A percentile compares a stretch with the other conserved stretches of the same genome.
Conservation (phyloP, 2,329 filamentous ascomycete genomes). For the Coniochaeta pulveracea region DNA sequence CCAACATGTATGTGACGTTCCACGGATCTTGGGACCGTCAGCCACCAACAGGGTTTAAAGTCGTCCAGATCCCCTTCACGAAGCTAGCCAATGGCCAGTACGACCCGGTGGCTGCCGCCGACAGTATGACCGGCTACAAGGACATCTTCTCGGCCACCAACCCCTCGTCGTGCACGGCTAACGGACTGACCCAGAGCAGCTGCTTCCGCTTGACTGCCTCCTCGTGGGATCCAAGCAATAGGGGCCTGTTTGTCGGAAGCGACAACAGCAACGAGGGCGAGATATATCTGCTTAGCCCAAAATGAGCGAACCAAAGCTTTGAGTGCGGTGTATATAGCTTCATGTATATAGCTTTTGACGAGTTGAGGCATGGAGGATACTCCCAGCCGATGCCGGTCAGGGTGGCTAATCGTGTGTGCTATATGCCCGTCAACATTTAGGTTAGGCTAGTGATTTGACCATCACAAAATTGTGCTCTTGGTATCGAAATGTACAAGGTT, state of each 20-base stretch:
- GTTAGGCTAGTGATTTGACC: too few species aligned
- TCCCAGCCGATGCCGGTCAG: too few species aligned
- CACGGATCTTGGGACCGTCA: constrained; percentile 19
- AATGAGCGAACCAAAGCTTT: neutral
- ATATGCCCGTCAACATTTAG: too few species aligned
- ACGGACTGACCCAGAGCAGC: constrained; percentile 22
- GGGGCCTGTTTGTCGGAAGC: constrained; percentile 23
- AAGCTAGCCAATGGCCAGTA: constrained; percentile 15
- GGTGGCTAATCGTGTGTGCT: too few species aligned
- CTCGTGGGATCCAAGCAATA: constrained; percentile 21
- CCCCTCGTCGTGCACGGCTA: constrained; percentile 18
- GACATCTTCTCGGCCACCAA: constrained; percentile 16
- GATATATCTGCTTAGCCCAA: constrained; percentile 15
- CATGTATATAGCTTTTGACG: too few species aligned
- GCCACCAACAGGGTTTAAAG: constrained; percentile 18
- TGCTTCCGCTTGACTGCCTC: constrained; percentile 22
- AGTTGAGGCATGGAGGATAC: too few species aligned
- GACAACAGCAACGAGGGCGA: constrained; percentile 24
- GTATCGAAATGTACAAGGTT: too few species aligned
- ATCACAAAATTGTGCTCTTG: too few species aligned
- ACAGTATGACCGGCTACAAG: constrained; percentile 18
- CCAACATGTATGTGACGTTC: constrained; percentile 21
- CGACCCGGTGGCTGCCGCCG: constrained; percentile 17
- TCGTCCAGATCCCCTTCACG: constrained; percentile 18
- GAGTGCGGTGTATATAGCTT: constrained; percentile 1